Base-by-base conservation (phyloP, 352 stramenopile genomes). In the Chrysophaeum taylorii region DNA sequence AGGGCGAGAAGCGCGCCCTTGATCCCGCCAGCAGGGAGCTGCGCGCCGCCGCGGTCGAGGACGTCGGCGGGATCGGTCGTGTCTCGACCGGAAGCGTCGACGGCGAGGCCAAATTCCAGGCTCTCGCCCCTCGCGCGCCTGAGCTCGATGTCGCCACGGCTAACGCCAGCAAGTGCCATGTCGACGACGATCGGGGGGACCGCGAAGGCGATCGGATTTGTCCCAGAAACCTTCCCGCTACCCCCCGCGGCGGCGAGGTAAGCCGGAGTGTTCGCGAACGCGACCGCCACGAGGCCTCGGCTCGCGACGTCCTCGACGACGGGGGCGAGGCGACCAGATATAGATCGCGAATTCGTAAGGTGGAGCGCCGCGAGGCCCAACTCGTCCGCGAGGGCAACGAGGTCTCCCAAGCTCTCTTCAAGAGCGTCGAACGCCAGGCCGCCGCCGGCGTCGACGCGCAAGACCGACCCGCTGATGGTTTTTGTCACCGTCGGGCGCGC, bases 111-210 rank as follows among this genome's bases (percentile, higher is more conserved):
- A 23, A 23, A 1, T 18, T 31, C 5, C 16, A 66, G 36, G 9
- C 1, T 1, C 5, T 7, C 14, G 36, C 57, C 57, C 14, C 12
- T n/a, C 2, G 31, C 35, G 33, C 2, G 12, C 33, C 18, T 18
- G 33, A 66, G 2, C 35, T 66, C 57, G 57, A 66, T 66, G 14
- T 18, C 14, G 12, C 12, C 57, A 23, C 57, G 31, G 1, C 33
- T 45, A 5, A 0, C 12, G 14, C 33, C 57, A 1, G 57, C 57
- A 18, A 66, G 31, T 2, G 57, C 57, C 57, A 66, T 27, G 36
- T 66, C 57, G 35, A 66, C 57, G 57, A 66, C 57, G 33, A 66
- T n/a, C 2, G 57, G 31, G 33, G 57, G 57, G 1, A n/a, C 7
- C 14, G 57, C 57, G 33, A 21, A 66, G 33, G 57, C 57, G 31